A percentile compares a stretch with the other conserved stretches of the same genome.
Conservation (phyloP, 768 basidiomycete genomes). For the Paxillus ammoniavirescens region DNA sequence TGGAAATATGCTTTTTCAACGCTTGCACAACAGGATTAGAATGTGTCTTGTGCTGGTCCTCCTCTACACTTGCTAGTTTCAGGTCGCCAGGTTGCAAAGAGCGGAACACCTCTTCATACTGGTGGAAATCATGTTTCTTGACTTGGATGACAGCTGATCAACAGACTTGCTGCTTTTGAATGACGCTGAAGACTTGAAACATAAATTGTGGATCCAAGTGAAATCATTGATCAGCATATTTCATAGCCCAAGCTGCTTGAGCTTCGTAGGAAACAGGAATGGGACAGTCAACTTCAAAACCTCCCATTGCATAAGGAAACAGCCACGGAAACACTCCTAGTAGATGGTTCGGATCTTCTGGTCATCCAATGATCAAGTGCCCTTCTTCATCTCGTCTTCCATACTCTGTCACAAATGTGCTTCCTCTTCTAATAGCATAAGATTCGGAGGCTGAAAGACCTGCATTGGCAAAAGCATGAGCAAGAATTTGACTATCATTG, state of each 20-base stretch:
- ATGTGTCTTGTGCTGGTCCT: not conserved
- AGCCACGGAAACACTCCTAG: not conserved
- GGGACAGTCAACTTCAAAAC: not conserved
- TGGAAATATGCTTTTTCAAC: too few species aligned
- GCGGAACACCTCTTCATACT: not conserved
- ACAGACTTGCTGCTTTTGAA: not conserved
- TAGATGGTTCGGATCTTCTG: not conserved
- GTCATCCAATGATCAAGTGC: too few species aligned
- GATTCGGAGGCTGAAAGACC: too few species aligned
- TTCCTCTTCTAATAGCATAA: too few species aligned
- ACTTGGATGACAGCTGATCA: not conserved
- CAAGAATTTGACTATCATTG: too few species aligned
- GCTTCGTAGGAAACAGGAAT: not conserved
- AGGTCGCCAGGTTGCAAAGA: not conserved
- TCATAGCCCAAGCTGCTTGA: not conserved
- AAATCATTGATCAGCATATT: not conserved
- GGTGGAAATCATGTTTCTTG: not conserved
- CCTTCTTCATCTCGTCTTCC: too few species aligned
- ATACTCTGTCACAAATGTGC: too few species aligned
- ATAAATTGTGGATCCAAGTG: not conserved
- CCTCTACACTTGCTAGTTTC: not conserved
- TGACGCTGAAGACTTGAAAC: not conserved
- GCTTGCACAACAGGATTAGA: too few species aligned
- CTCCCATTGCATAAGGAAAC: not conserved
- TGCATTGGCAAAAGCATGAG: too few species aligned